Percentiles rank a stretch among this genome's conserved stretches.
These are phyloP conservation scores for Linnemannia zychae DNA, from an alignment of 192 early-diverging fungal genomes.

Conservation along the genomic window DNA sequence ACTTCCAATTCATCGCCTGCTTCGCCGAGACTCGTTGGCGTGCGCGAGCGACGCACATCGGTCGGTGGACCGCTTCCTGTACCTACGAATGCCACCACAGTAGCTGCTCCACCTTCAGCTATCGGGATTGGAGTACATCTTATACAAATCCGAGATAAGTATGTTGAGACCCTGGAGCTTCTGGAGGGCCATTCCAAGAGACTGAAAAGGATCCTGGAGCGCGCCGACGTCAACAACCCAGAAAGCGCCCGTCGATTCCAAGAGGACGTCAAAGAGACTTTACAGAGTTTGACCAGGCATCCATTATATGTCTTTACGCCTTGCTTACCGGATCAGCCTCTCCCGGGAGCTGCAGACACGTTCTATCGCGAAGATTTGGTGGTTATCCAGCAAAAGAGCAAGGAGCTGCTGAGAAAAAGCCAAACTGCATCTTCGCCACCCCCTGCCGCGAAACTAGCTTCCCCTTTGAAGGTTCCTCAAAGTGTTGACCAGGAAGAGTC, in stretches of 20 bases:
- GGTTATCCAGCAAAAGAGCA: conserved; percentile 35
- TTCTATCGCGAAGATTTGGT: conserved; percentile 51
- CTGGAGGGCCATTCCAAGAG: conserved; percentile 35
- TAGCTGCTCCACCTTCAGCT: not conserved
- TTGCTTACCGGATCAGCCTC: conserved; percentile 35
- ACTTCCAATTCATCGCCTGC: conserved; percentile 30
- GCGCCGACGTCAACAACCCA: conserved; percentile 22
- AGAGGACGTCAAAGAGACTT: conserved; percentile 25
- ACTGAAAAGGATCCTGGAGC: conserved; percentile 40
- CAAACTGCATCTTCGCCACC: not conserved
- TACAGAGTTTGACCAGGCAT: conserved; percentile 23
- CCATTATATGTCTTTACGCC: conserved; percentile 37
- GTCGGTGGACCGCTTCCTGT: conserved; percentile 9
- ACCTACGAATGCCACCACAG: not conserved
- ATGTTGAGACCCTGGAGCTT: conserved; percentile 29
- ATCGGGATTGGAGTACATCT: conserved; percentile 26
- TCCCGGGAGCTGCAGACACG: conserved; percentile 49
- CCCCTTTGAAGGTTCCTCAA: not conserved
- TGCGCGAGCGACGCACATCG: conserved; percentile 23
- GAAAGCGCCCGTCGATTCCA: conserved; percentile 35
- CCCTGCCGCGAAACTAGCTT: not conserved
- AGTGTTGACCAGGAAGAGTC: not conserved
- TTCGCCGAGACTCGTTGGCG: conserved; percentile 19
- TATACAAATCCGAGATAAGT: conserved; percentile 31
- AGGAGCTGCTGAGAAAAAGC: conserved; percentile 23